These are phyloP conservation scores for Rhizoctonia solani DNA, from an alignment of 1,284 basidiomycete species.

Conservation along the genomic window DNA sequence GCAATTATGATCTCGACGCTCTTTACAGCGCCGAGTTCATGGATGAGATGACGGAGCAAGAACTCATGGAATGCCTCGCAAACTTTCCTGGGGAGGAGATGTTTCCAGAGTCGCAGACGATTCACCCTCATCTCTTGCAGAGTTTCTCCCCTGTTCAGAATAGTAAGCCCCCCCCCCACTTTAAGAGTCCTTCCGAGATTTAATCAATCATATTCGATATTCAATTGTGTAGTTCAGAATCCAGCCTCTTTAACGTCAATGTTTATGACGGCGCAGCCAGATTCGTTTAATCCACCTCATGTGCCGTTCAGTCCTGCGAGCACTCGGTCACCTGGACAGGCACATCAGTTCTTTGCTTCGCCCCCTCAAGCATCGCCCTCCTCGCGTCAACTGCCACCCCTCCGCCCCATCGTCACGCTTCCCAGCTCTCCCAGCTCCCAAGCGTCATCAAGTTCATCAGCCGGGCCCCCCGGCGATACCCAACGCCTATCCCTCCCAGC, in stretches of 20 bases:
- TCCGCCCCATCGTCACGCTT: background rate
- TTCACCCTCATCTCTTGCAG: background rate
- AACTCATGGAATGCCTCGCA: background rate
- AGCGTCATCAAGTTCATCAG: background rate
- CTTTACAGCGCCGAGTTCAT: background rate
- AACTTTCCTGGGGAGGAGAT: background rate
- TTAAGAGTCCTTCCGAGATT: too few species aligned
- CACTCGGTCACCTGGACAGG: too few species aligned
- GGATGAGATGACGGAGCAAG: background rate
- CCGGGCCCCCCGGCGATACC: background rate
- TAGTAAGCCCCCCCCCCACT: too few species aligned
- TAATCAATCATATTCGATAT: background rate
- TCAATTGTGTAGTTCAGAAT: background rate
- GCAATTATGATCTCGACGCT: background rate
- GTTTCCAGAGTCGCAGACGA: background rate
- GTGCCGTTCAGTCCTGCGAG: too few species aligned
- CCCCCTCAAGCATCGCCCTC: too few species aligned
- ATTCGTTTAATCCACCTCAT: too few species aligned
- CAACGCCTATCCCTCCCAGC: constrained; percentile 11
- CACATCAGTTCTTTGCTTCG: too few species aligned
- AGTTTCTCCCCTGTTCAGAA: too few species aligned
- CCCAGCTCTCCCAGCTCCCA: background rate
- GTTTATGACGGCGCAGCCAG: too few species aligned
- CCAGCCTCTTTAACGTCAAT: too few species aligned
- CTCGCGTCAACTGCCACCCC: background rate